Evolutionary conservation across 1,139 yeast genomes (phyloP), one percentile per base, ranked within the genome.

Genomic region (Saccharomycopsis crataegensis): DNA sequence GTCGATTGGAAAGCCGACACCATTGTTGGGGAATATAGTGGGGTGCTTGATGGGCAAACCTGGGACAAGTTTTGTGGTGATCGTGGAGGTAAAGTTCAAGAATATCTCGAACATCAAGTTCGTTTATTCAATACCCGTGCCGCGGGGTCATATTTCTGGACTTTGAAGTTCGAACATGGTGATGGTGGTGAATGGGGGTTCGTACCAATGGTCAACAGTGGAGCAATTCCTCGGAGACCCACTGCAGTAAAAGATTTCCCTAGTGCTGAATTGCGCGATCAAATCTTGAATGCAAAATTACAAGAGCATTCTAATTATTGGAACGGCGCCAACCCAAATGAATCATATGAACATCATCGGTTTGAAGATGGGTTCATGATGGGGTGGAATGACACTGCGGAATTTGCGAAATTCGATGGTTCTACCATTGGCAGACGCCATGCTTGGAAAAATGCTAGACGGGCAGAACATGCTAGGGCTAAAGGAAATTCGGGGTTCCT

Each of bases 121-220:
- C 64, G 68, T 2, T 59, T 78, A 3, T 78, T 86, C 61, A 62
- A 65, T 9, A 63, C 76, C 46, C 70, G 86, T 49, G 83, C 91
- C 0, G 77, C 80, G 53, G 97, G 97, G 0, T 75, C 79, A 52
- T 91, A 77, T 67, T 93, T 93, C 69, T 93, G 98, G 98, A 88
- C 96, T 1, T 86, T 72, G 67, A 89, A 88, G 68, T 91, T 91
- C 65, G 80, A 85, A 65, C 76, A 82, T 54, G 97, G 97, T 1
- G 85, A 84, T 63, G 97, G 97, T 43, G 98, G 97, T 9, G 96
- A 89, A 70, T 91, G 98, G 98, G 97, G 93, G 54, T 83, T 88
- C 67, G 76, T 78, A 46, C 88, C 90, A 48, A 87, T 87, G 93
- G 70, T 78, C 33, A 80, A 84, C 34, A 71, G 72, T 55, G 91